Percentiles rank a stretch among this genome's conserved stretches.
These are phyloP conservation scores for Teunomyces pallodes DNA, from an alignment of 805 yeast genomes.

Conservation along the genomic window DNA sequence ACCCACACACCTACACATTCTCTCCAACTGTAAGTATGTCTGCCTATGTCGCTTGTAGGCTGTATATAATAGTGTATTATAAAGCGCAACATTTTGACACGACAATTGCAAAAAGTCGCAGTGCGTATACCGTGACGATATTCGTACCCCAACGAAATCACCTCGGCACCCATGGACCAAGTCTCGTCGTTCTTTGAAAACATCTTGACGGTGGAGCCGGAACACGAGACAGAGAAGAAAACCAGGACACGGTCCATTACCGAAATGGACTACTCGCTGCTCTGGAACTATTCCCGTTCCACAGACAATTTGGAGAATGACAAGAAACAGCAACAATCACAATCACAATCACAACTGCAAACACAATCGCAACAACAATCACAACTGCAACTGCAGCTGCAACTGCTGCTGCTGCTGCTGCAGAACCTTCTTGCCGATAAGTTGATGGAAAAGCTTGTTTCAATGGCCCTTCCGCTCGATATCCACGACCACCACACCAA, in stretches of 20 bases:
- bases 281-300: conserved; percentile 24
- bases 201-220: conserved; percentile 27
- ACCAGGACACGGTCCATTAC: neutral
- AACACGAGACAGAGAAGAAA: neutral
- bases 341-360: conserved; percentile 13
- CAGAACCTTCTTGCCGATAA: conserved; percentile 52
- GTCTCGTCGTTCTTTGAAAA: conserved; percentile 37
- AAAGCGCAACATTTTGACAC: neutral
- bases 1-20: no score
- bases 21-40: no score
- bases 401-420: neutral
- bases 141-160: neutral
- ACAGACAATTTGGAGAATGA: conserved; percentile 11
- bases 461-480: conserved; percentile 67
- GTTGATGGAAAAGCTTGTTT: conserved; percentile 65
- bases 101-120: neutral
- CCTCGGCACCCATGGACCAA: conserved; percentile 27
- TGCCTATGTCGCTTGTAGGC: neutral
- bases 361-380: neutral
- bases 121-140: no score
- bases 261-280: conserved; percentile 15
- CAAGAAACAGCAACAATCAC: neutral
- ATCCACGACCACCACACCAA: conserved; percentile 43
- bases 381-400: neutral
- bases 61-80: neutral